Base-by-base conservation (phyloP, 805 yeast species). In the Tetrapisispora nanseiensis region DNA sequence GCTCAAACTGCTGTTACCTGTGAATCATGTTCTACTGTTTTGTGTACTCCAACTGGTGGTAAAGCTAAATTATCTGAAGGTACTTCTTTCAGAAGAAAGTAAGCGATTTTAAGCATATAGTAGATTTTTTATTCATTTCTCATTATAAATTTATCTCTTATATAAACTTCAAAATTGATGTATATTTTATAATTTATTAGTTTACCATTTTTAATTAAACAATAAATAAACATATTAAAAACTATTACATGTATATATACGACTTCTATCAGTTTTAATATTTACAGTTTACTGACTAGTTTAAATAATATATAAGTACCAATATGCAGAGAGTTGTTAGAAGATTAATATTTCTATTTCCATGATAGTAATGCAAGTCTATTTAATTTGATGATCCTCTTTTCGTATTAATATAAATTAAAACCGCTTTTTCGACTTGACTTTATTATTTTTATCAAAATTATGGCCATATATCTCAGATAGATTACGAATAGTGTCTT, bases 1-100 rank as follows among this genome's bases (percentile, higher is more conserved):
- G 97, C 99, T 59, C 98, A 92, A 80, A 92, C 98, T 64, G 97
- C 97, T 65, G 98, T 92, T 66, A 84, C 96, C 66, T 92, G 99
- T 80, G 97, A 94, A 68, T 80, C 95, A 44, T 92, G 99, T 77
- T 82, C 97, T 58, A 86, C 96, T 57, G 97, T 92, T 55, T 83
- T 92, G 68, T 89, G 97, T 76, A 82, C 92, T 67, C 99, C 99
- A 70, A 84, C 97, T 58, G 99, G 99, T 80, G 99, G 99, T 79
- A 92, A 92, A 81, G 97, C 97, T 68, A 87, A 83, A 75, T 81
- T 92, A 71, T 87, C 97, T 62, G 98, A 94, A 78, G 99, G 99
- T 73, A 85, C 95, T 69, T 92, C 98, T 65, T 92, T 87, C 92
- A 87, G 97, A 83, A 86, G 86, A 76, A 92, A 90, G 86, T 90